Base-by-base conservation (phyloP, 257 asterid genomes). In the Nicotiana tomentosiformis region DNA sequence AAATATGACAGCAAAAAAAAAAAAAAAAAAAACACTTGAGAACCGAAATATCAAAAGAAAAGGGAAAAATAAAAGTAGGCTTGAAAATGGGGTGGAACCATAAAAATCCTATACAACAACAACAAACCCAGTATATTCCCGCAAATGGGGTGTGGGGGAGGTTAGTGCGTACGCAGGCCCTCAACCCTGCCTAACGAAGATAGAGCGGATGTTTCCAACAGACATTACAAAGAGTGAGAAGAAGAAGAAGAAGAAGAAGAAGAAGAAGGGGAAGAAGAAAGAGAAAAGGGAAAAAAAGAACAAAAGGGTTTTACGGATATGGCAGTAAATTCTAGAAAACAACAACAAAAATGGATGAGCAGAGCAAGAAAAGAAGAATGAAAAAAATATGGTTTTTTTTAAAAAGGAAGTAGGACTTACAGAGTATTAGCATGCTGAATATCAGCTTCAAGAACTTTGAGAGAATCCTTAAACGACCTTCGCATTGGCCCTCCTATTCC, bases 401-500 rank as follows among this genome's bases (percentile, higher is more conserved):
- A 81, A 57, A 64, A 78, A 57, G 46, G 58, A 32, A 23, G 43
- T 23, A 7, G 58, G 30, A 87, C 91, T 82, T 26, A 93, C 97
- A 93, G 88, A 81, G 97, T 93, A 84, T 93, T 93, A 81, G 97
- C 97, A 86, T 93, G 95, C 86, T 93, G 97, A 90, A 93, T 90
- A 90, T 93, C 97, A 70, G 97, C 97, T 89, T 93, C 97, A 33
- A 93, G 95, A 80, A 88, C 91, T 86, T 93, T 93, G 77, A 93
- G 91, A 85, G 97, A 93, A 81, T 93, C 97, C 87, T 92, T 92
- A 88, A 93, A 93, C 32, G 95, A 90, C 86, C 91, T 93, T 74
- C 96, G 86, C 90, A 90, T 86, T 83, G 90, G 90, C 78, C 88
- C 87, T 89, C 82, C 86, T 20, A 60, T 66, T 37, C 84, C 86